Conservation (phyloP, 1,284 basidiomycete genomes). For the Cutaneotrichosporon spelunceum region DNA sequence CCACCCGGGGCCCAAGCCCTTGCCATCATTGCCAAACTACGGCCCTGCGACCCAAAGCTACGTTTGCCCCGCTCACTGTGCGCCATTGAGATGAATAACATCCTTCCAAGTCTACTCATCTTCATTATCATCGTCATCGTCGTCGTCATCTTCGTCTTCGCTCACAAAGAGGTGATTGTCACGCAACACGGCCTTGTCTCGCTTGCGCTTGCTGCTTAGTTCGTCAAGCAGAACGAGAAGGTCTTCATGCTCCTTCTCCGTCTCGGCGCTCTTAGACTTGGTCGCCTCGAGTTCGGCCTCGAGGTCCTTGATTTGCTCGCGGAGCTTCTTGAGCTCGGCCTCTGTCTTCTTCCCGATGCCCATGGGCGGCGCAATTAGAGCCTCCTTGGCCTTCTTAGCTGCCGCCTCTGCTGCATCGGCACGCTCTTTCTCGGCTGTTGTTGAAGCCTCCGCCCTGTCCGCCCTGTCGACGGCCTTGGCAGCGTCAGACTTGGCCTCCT, state of each 20-base stretch:
- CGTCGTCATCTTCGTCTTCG: constrained; percentile 81
- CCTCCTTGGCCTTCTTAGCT: constrained; percentile 15
- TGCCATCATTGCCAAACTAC: no score
- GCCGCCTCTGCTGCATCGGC: constrained; percentile 24
- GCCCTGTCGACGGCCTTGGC: constrained; percentile 19
- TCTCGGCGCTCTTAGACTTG: constrained; percentile 68
- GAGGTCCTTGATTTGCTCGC: constrained; percentile 22
- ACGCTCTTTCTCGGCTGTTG: constrained; percentile 14
- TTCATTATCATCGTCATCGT: constrained; percentile 62
- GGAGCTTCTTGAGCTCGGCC: constrained; percentile 22
- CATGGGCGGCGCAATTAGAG: constrained; percentile 20
- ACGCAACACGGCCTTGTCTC: constrained; percentile 73
- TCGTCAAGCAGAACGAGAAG: constrained; percentile 91
- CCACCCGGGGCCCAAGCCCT: no score
- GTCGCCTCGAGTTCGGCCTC: constrained; percentile 57
- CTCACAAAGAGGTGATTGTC: constrained; percentile 78
- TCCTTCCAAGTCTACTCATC: constrained; percentile 12
- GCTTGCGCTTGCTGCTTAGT: constrained; percentile 74
- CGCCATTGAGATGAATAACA: neutral
- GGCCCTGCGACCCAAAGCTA: neutral
- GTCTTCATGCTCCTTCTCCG: constrained; percentile 92
- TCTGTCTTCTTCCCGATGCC: constrained; percentile 22
- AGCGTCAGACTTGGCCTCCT: constrained; percentile 5
- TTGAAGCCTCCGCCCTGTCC: constrained; percentile 19
- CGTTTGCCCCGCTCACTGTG: neutral